Evolutionary conservation across 1,284 basidiomycete genomes (phyloP), one percentile per base, ranked within the genome.

Genomic region (Mycena citricolor): DNA sequence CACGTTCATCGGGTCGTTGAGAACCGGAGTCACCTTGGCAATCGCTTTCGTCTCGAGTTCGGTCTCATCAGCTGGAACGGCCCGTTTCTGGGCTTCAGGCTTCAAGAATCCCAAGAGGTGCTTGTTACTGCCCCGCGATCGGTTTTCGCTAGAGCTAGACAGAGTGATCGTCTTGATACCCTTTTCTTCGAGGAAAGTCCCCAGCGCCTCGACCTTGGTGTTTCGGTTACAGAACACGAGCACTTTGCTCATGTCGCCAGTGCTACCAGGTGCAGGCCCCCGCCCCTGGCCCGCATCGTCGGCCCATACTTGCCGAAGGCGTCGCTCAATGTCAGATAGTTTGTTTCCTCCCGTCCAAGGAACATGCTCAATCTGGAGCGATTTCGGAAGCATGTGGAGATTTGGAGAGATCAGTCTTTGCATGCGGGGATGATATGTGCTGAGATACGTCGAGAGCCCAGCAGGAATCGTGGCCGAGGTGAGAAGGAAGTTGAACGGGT

Each of bases 381-480:
- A 73, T 34, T 72, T 62, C 0, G 92, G 92, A 0, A 94, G 79
- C 31, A 75, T 77, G 61, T 95, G 91, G 8, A 94, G 67, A 19
- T 77, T 72, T 0, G 89, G 88, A 0, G 91, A 92, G 16, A 86
- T 80, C 26, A 93, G 78, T 13, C 86, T 77, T 22, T 72, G 68
- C 37, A 86, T 64, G 4, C 63, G 49, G 0, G 87, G 86, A 53
- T 89, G 82, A 47, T 79, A 62, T 2, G 61, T 64, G 50, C 76
- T 70, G 25, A 93, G 71, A 60, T 87, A 84, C 28, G 71, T 63
- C 17, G 83, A 74, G 32, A 94, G 81, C 1, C 85, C 77, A 24
- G 80, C 74, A 1, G 92, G 90, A 50, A 95, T 86, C 1, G 92
- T 94, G 3, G 92, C 92, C 22, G 87, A 89, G n/a, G 86, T 83